Conservation (phyloP, 495 filamentous ascomycete genomes). For the Niebla homalea region DNA sequence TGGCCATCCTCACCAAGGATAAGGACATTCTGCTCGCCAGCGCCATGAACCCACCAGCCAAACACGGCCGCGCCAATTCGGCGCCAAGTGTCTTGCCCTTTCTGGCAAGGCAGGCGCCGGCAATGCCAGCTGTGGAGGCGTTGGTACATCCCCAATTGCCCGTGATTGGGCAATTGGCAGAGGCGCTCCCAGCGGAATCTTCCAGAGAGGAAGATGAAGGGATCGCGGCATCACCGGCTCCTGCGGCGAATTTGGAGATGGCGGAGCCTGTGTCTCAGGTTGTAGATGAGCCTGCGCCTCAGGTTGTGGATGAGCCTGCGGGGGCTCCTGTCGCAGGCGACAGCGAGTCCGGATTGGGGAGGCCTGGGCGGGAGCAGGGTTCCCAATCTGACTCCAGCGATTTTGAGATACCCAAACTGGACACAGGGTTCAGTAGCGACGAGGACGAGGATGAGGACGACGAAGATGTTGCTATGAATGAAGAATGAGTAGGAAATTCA, state of each 20-base stretch:
- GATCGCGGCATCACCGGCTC: neutral
- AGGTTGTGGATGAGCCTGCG: neutral
- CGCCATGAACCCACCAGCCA: conserved; percentile 58
- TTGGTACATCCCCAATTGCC: conserved; percentile 58
- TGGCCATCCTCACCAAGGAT: conserved; percentile 53
- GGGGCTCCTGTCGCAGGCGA: conserved; percentile 6
- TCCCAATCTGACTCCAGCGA: conserved; percentile 28
- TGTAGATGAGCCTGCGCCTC: neutral
- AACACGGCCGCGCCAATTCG: conserved; percentile 38
- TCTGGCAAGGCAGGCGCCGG: conserved; percentile 45
- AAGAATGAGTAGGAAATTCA: neutral
- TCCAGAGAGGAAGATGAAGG: neutral
- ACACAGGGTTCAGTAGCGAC: conserved; percentile 30
- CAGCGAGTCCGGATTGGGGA: conserved; percentile 7
- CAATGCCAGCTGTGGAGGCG: conserved; percentile 52
- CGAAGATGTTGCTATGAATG: neutral
- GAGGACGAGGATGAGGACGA: conserved; percentile 15
- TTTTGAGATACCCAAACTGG: conserved; percentile 37
- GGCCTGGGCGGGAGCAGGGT: no score
- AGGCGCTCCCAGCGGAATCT: neutral
- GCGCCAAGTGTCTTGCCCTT: conserved; percentile 66
- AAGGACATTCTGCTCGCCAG: conserved; percentile 63
- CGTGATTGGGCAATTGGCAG: conserved; percentile 17
- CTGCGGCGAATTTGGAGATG: neutral
- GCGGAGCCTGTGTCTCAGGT: neutral